Evolutionary conservation across 768 basidiomycete species (phyloP).

Genomic region (Kwoniella bestiolae): DNA sequence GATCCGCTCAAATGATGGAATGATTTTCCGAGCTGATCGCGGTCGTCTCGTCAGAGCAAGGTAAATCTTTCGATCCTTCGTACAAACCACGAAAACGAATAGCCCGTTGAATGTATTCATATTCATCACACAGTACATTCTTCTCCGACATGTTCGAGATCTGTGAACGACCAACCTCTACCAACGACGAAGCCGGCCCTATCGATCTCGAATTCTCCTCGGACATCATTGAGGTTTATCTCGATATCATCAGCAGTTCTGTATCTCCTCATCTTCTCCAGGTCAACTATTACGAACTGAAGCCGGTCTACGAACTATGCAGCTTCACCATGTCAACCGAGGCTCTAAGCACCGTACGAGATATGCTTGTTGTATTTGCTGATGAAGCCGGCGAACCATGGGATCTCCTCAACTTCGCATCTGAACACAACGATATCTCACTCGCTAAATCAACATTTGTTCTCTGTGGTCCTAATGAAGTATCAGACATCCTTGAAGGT

Average conservation of each 20-base stretch:
- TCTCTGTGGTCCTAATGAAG: not conserved
- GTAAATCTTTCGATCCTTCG: not conserved
- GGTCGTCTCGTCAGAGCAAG: not conserved
- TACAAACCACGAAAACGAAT: not conserved
- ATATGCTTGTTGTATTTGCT: not conserved
- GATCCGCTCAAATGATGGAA: not conserved
- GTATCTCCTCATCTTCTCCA: not conserved
- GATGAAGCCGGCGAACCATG: not conserved
- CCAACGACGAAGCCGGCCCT: not conserved
- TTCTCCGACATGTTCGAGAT: constrained; percentile 1
- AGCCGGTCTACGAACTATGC: not conserved
- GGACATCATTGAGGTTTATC: not conserved
- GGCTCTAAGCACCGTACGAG: not conserved
- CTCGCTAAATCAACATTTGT: not conserved
- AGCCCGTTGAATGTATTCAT: not conserved
- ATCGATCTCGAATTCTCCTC: constrained; percentile 5
- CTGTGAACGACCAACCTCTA: not conserved
- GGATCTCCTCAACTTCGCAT: constrained; percentile 3
- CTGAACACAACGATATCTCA: not conserved
- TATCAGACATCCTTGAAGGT: not conserved
- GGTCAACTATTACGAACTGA: not conserved
- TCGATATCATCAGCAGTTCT: constrained; percentile 5
- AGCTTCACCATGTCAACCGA: not conserved
- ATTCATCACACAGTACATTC: not conserved
- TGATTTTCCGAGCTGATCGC: not conserved